Base-by-base conservation (phyloP, 2,329 filamentous ascomycete genomes). In the Fusarium fujikuroi region DNA sequence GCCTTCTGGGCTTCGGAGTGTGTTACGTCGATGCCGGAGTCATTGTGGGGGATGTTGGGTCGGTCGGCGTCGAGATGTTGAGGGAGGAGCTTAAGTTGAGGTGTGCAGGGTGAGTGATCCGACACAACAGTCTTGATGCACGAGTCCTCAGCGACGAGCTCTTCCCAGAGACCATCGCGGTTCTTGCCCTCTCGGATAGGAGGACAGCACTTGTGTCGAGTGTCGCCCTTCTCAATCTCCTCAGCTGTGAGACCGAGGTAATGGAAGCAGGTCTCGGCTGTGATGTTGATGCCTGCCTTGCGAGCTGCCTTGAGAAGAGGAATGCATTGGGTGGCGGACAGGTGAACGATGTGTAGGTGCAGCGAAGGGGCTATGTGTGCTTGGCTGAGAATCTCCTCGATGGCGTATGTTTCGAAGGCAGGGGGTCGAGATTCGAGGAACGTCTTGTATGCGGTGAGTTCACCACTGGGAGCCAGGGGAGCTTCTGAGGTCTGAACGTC, bases 41-140 rank as follows among this genome's bases (percentile, higher is more conserved):
- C 88, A 39, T 83, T 82, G 79, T 88, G 87, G 56, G 79, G 81
- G 66, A 88, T 84, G 42, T 76, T 68, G 7, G 84, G 74, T 28
- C 69, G 72, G 32, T 66, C 57, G 7, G 39, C 43, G 47, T 80
- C 80, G 16, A 96, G 86, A 74, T 92, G 88, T 2, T 87, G 82
- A 1, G 95, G 95, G 0, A 98, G 89, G 23, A 97, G 89, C 83
- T 99, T 99, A 60, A 99, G 88, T 79, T 97, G 92, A 0, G 96
- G 95, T 7, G 96, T 98, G 86, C 96, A 98, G 10, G 96, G 96
- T 9, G 94, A 97, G 85, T 99, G 96, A 80, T 98, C 96, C 0
- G 93, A 97, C 5, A 99, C 96, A 36, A 99, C 89, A 2, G 96
- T 98, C 79, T 91, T 89, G 81, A 99, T 95, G 73, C 97, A 94